Evolutionary conservation across 2,329 filamentous ascomycete genomes (phyloP).

Genomic region (Aspergillus unguis): DNA sequence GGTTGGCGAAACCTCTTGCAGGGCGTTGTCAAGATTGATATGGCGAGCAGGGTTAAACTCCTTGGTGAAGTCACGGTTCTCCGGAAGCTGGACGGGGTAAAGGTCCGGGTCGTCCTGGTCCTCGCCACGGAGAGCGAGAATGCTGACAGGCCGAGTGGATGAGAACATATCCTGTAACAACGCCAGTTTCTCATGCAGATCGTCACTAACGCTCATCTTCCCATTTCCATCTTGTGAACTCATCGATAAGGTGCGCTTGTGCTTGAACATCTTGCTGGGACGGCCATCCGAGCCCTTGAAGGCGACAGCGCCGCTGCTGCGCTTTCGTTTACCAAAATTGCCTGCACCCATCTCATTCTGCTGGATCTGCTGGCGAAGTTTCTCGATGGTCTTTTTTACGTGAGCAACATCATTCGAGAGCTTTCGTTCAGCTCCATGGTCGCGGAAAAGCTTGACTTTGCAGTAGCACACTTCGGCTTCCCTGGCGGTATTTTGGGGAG

Average conservation of each 20-base stretch:
- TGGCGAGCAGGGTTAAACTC: constrained; percentile 32
- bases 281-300: constrained; percentile 50
- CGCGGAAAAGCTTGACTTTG: constrained; percentile 95
- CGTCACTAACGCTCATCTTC: constrained; percentile 42
- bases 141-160: constrained; percentile 42
- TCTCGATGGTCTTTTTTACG: constrained; percentile 95
- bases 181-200: constrained; percentile 43
- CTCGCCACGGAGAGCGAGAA: constrained; percentile 44
- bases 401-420: constrained; percentile 91
- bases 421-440: constrained; percentile 93
- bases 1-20: constrained; percentile 39
- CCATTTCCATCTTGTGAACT: constrained; percentile 60
- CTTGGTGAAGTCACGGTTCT: constrained; percentile 28
- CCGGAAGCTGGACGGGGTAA: constrained; percentile 41
- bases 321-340: constrained; percentile 60
- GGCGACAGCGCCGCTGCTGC: constrained; percentile 53
- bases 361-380: constrained; percentile 87
- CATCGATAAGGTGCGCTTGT: constrained; percentile 94
- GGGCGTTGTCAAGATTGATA: constrained; percentile 33
- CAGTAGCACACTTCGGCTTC: constrained; percentile 82
- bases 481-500: constrained; percentile 22
- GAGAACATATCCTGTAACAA: constrained; percentile 48
- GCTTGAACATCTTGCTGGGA: constrained; percentile 80
- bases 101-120: constrained; percentile 46
- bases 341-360: constrained; percentile 64